Percentiles rank a stretch among this genome's conserved stretches.
phyloP scores from a whole-genome alignment of 169 alveolate genomes.

The Babesia sp. region DNA sequence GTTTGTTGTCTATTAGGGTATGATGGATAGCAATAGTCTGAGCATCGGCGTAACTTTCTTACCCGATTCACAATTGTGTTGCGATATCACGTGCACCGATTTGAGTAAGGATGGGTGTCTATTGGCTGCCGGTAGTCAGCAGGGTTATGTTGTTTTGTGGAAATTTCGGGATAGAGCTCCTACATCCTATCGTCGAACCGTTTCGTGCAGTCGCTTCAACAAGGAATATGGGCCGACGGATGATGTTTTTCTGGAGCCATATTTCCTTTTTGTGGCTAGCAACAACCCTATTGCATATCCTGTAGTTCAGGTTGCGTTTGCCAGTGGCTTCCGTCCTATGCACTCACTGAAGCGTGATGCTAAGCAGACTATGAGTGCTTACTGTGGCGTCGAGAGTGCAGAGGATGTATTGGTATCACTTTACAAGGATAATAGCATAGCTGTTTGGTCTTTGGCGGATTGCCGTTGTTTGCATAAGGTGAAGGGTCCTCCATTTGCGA shows the following conservation, averaged over 20 bases:
- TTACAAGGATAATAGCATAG: constrained; percentile 59
- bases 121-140: constrained; percentile 59
- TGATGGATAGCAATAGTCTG: constrained; percentile 62
- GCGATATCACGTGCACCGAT: constrained; percentile 53
- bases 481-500: constrained; percentile 63
- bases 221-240: constrained; percentile 23
- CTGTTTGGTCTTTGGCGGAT: constrained; percentile 60
- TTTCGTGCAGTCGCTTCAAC: constrained; percentile 40
- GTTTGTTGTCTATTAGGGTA: not conserved
- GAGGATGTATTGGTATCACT: constrained; percentile 57
- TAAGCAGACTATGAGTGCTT: not conserved
- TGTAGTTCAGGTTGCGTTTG: constrained; percentile 60
- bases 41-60: constrained; percentile 51
- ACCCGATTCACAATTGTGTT: constrained; percentile 35
- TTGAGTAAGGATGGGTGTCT: constrained; percentile 22
- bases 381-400: constrained; percentile 38
- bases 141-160: constrained; percentile 61
- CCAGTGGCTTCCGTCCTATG: constrained; percentile 37
- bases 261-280: constrained; percentile 47
- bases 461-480: constrained; percentile 62
- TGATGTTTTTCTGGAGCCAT: constrained; percentile 29
- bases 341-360: constrained; percentile 2
- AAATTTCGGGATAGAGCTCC: not conserved
- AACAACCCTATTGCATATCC: constrained; percentile 65
- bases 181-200: not conserved